Evolutionary conservation across 257 asterid genomes (phyloP).

Genomic region (Ilex aquifolium): DNA sequence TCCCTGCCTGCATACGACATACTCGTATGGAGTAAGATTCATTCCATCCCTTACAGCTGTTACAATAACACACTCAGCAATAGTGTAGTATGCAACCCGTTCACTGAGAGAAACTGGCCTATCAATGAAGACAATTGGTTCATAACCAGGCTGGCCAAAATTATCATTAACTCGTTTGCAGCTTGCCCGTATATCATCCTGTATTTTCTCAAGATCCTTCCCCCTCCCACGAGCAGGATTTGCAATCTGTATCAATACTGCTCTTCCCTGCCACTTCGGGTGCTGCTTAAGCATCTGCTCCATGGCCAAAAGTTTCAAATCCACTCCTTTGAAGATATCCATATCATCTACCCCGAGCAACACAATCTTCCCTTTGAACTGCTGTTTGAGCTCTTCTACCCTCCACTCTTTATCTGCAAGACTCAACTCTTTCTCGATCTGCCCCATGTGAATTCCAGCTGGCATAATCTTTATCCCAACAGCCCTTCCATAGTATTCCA

Average conservation of each 20-base stretch:
- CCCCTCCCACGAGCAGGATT: conserved; percentile 49
- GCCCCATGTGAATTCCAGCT: conserved; percentile 47
- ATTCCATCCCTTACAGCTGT: conserved; percentile 52
- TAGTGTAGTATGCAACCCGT: conserved; percentile 36
- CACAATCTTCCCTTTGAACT: conserved; percentile 40
- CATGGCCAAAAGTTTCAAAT: conserved; percentile 44
- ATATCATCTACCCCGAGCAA: conserved; percentile 50
- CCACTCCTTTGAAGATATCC: conserved; percentile 49
- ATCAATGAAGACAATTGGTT: conserved; percentile 38
- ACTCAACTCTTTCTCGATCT: conserved; percentile 31
- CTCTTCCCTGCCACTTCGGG: conserved; percentile 44
- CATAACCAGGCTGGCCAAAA: conserved; percentile 41
- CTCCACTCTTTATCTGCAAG: conserved; percentile 41
- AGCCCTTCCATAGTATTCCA: conserved; percentile 45
- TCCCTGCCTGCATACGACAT: conserved; percentile 43
- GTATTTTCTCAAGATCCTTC: conserved; percentile 43
- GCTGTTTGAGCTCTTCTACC: conserved; percentile 35
- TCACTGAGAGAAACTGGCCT: conserved; percentile 36
- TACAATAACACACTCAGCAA: conserved; percentile 48
- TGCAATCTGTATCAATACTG: conserved; percentile 40
- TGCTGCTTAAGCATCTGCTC: conserved; percentile 41
- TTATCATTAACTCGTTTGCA: conserved; percentile 34
- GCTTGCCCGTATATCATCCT: conserved; percentile 31
- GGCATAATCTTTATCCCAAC: conserved; percentile 54
- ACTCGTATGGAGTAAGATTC: conserved; percentile 50